phyloP scores from a whole-genome alignment of 768 basidiomycete genomes.

The Xerocomellus intermedius region DNA sequence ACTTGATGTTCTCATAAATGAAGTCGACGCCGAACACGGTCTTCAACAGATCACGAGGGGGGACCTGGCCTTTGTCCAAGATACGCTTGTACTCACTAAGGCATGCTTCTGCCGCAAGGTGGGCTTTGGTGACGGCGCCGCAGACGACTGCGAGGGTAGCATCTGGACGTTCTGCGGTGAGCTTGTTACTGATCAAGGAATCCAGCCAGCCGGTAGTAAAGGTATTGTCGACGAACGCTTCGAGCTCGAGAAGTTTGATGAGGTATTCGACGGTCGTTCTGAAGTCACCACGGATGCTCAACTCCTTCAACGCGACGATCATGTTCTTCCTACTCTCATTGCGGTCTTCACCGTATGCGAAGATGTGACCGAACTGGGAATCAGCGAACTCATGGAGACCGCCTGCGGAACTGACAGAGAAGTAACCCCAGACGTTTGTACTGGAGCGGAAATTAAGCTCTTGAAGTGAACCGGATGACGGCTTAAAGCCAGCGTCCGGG shows the following conservation, averaged over 20 bases:
- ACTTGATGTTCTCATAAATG: conserved; percentile 94
- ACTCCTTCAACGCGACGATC: conserved; percentile 97
- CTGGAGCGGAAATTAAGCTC: conserved; percentile 99
- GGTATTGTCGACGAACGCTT: conserved; percentile 95
- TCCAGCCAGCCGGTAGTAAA: conserved; percentile 99
- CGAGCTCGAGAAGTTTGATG: conserved; percentile 94
- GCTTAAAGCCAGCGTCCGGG: conserved; percentile 99
- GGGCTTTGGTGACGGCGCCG: conserved; percentile 93
- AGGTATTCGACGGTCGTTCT: conserved; percentile 98
- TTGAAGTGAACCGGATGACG: conserved; percentile 93
- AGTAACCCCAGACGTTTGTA: conserved; percentile 99
- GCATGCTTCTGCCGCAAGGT: conserved; percentile 86
- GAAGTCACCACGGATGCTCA: conserved; percentile 99
- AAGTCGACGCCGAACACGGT: conserved; percentile 97
- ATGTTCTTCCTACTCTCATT: conserved; percentile 96
- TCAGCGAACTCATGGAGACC: conserved; percentile 99
- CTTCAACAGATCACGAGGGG: conserved; percentile 89
- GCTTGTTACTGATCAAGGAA: conserved; percentile 92
- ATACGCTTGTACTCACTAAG: conserved; percentile 92
- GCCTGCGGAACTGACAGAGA: conserved; percentile 93
- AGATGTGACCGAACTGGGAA: conserved; percentile 99
- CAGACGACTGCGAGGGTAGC: conserved; percentile 90
- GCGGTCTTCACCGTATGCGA: conserved; percentile 97
- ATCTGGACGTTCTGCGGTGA: conserved; percentile 97
- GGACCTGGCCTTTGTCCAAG: conserved; percentile 97